Evolutionary conservation across 768 basidiomycete species (phyloP).

Genomic region (Grammothele lineata): DNA sequence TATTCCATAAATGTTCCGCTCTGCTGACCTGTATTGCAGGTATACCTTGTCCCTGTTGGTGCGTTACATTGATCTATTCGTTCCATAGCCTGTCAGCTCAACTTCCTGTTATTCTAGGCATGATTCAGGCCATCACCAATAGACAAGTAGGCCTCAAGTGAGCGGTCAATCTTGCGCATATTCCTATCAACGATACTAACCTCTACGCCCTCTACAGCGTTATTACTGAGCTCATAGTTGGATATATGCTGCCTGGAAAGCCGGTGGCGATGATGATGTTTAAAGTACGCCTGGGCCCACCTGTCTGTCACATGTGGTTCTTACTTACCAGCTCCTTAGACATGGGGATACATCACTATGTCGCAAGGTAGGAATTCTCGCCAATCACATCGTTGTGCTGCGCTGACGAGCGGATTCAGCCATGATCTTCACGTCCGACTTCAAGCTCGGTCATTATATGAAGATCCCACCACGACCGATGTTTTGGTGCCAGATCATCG

Average conservation of each 20-base stretch:
- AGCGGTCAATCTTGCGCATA: constrained; percentile 23
- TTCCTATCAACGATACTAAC: constrained; percentile 12
- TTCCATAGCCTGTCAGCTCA: too few relatives aligned
- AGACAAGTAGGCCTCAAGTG: constrained; percentile 59
- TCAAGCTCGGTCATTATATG: constrained; percentile 76
- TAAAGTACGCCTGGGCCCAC: not conserved
- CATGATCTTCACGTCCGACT: constrained; percentile 65
- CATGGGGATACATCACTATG: constrained; percentile 63
- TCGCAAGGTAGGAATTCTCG: constrained; percentile 28
- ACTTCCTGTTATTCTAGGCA: constrained; percentile 21
- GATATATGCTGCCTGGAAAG: constrained; percentile 52
- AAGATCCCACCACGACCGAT: constrained; percentile 48
- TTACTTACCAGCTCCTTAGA: constrained; percentile 24
- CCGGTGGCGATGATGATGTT: constrained; percentile 78
- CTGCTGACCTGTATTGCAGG: constrained; percentile 22
- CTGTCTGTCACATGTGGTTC: not conserved
- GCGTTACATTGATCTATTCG: not conserved
- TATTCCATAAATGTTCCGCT: not conserved
- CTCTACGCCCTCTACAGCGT: constrained; percentile 45
- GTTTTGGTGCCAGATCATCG: constrained; percentile 46
- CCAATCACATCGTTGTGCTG: too few relatives aligned
- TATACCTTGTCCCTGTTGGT: constrained; percentile 75
- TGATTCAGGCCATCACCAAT: constrained; percentile 79
- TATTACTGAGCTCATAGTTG: constrained; percentile 68
- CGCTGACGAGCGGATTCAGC: constrained; percentile 24